Evolutionary conservation across 257 asterid genomes (phyloP), one percentile per base, ranked within the genome.

Genomic region (Fraxinus cuspidata): DNA sequence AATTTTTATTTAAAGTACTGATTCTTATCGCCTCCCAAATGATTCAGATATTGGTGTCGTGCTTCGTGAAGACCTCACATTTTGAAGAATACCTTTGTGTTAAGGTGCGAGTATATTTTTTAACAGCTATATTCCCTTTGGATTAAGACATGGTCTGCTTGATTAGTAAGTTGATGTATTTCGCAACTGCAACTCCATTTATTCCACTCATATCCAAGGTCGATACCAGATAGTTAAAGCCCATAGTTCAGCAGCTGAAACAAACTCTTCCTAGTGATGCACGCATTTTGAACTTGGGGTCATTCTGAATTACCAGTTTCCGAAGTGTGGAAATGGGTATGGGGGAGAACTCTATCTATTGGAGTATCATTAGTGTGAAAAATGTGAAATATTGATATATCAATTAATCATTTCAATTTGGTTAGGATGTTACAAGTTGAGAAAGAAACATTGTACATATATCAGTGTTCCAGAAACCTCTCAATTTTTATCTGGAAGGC

Each of bases 31-130:
- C 42, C 73, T 69, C 65, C 74, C 65, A 75, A 51, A 74, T 72
- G 37, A 47, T 58, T 78, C 97, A 96, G 99, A 93, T 96, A 77
- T 31, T 93, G 90, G 79, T 96, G 21, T 96, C 99, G 75, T 96
- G 99, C 91, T 96, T 96, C 38, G 98, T 96, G 92, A 96, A 96
- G 96, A 96, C 99, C 67, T 93, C 99, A 9, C 99, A 90, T 87
- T 85, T 86, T 72, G 99, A 96, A 85, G 99, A 96, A 78, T 96
- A 96, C 82, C 87, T 93, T 23, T 92, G 99, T 77, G 99, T 96
- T 76, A 96, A 96, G 99, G 99, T 96, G 80, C 87, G 96, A 42
- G 51, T 42, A 12, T 18, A 42, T 42, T 42, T 42, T 42, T 15
- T 42, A 42, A 3, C 18, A 11, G 78, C 58, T 78, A 56, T 44